These are phyloP conservation scores for Hypoxylon intermedium DNA, from an alignment of 495 filamentous ascomycete species.

Conservation along the genomic window DNA sequence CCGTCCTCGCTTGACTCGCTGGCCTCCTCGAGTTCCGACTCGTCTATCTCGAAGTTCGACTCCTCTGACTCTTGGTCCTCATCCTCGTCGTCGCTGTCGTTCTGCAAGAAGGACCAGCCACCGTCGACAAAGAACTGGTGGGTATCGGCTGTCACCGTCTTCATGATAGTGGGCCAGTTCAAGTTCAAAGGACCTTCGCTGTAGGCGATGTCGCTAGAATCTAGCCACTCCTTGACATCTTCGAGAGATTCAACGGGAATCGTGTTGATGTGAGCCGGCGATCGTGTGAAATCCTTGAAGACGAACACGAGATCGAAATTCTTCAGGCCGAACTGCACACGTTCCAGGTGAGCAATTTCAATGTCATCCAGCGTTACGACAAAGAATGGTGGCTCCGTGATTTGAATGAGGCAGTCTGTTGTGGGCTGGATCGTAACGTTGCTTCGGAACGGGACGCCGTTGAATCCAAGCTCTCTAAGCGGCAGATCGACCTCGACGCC, in stretches of 20 bases:
- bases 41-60: constrained; percentile 89
- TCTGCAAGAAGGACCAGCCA: constrained; percentile 91
- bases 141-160: constrained; percentile 92
- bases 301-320: constrained; percentile 99
- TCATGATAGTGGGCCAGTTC: constrained; percentile 99
- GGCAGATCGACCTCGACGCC: constrained; percentile 91
- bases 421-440: constrained; percentile 95
- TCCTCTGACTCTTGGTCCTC: constrained; percentile 77
- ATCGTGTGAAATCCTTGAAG: constrained; percentile 91
- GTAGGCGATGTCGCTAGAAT: constrained; percentile 91
- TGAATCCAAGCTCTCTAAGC: constrained; percentile 95
- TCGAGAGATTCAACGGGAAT: constrained; percentile 96
- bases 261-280: constrained; percentile 93
- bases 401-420: constrained; percentile 96
- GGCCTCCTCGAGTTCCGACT: constrained; percentile 78
- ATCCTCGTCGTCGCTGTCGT: constrained; percentile 87
- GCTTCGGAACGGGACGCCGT: constrained; percentile 91
- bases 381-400: constrained; percentile 96
- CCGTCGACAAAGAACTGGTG: constrained; percentile 95
- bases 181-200: constrained; percentile 95
- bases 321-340: constrained; percentile 97
- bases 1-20: constrained; percentile 87
- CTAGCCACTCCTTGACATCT: constrained; percentile 96
- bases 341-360: constrained; percentile 93
- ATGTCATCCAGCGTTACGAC: constrained; percentile 94